phyloP scores from a whole-genome alignment of 352 stramenopile genomes.

The Phytophthora boehmeriae region DNA sequence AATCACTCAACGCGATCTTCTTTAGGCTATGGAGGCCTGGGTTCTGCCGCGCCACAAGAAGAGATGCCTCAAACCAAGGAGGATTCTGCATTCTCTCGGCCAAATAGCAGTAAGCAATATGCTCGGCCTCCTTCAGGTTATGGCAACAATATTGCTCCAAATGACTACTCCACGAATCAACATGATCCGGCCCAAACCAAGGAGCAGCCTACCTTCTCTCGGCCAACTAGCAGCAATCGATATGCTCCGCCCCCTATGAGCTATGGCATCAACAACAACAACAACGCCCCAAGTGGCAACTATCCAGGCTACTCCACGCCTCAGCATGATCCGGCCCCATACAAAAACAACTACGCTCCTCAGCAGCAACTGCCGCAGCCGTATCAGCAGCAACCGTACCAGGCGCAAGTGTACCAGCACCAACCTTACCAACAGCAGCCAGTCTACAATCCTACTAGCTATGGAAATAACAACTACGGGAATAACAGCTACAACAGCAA shows the following conservation, averaged over 20 bases:
- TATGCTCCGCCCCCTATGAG: slow-evolving; percentile 14
- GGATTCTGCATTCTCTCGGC: slow-evolving; percentile 14
- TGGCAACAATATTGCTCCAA: slow-evolving; percentile 12
- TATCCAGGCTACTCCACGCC: slow-evolving; percentile 13
- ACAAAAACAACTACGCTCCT: slow-evolving; percentile 15
- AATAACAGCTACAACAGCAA: slow-evolving; percentile 20
- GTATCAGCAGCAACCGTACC: slow-evolving; percentile 29
- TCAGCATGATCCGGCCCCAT: slow-evolving; percentile 6
- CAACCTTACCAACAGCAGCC: slow-evolving; percentile 28
- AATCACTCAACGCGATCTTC: slow-evolving; percentile 4
- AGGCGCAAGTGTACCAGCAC: slow-evolving; percentile 20
- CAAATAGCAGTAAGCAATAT: slow-evolving; percentile 21
- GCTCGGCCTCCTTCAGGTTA: slow-evolving; percentile 7
- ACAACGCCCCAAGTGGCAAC: slow-evolving; percentile 11
- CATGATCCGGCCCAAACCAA: slow-evolving; percentile 11
- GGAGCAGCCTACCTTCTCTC: slow-evolving; percentile 18
- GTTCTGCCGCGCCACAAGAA: slow-evolving; percentile 42
- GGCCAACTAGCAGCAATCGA: slow-evolving; percentile 16
- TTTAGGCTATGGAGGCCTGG: slow-evolving; percentile 52
- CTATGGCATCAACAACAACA: slow-evolving; percentile 16
- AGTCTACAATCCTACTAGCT: slow-evolving; percentile 15
- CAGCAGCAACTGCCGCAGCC: slow-evolving; percentile 2
- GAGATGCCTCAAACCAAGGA: slow-evolving; percentile 19
- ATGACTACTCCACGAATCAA: slow-evolving; percentile 8
- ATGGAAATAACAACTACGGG: too few species aligned